Base-by-base conservation (phyloP, 73 alveolate genomes). In the Paramecium tetraurelia region DNA sequence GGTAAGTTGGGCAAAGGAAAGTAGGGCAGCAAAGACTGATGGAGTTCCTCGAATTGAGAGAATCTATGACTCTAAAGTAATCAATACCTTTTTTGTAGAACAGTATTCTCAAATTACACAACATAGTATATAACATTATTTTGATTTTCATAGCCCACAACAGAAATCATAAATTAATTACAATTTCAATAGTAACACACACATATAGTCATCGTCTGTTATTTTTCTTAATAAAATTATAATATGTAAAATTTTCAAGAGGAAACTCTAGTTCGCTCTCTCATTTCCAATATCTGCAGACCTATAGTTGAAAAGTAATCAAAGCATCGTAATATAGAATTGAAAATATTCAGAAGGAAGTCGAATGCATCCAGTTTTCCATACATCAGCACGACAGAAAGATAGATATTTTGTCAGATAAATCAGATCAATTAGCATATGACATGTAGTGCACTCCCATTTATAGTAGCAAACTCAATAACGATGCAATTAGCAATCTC, bases 161-260 rank as follows among this genome's bases (percentile, higher is more conserved):
- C 86, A 72, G 59, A 72, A 72, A 63, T 63, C 84, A 63, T 63
- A 63, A 63, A 18, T 53, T 53, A 53, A 53, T 53, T 53, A 53
- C 69, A 53, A 53, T 53, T 53, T 53, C 69, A 53, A n/a, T 53
- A 16, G 69, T 53, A 4, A 1, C 35, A 53, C 8, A 53, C 14
- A 18, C 48, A 53, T 48, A 18, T 20, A 53, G 69, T 53, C 20
- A 16, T 53, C 69, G 4, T 53, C 69, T 53, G 69, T 53, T 53
- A 53, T 16, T 53, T 53, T 31, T 63, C 24, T 31, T 63, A 31
- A 11, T 63, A 63, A 63, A 18, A 27, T 31, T 12, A 31, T 63
- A 63, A 33, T 4, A 63, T 63, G 84, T 31, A 31, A 31, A 63
- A 22, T 33, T 63, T 63, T 63, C 3, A 63, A 27, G 46, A 31